Percentiles rank a stretch among this genome's conserved stretches.
These are phyloP conservation scores for Arthrobotrys musiformis DNA, from an alignment of 2,329 filamentous ascomycete species.

Conservation along the genomic window DNA sequence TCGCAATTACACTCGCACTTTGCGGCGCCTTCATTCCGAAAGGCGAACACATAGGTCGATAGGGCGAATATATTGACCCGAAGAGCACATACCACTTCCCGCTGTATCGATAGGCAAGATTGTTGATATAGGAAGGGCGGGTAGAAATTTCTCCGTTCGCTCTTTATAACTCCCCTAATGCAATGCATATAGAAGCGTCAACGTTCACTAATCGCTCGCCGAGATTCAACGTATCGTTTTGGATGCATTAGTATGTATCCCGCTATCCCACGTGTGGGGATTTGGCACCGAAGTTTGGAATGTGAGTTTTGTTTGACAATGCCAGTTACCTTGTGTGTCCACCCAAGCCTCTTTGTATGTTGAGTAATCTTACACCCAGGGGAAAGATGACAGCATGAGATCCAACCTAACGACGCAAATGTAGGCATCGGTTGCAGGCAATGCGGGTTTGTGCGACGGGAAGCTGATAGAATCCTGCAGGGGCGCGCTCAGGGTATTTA, in stretches of 20 bases:
- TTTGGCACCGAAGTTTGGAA: background rate
- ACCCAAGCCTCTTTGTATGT: slow-evolving; percentile 17
- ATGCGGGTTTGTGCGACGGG: slow-evolving; percentile 24
- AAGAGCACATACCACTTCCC: slow-evolving; percentile 3
- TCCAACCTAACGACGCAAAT: background rate
- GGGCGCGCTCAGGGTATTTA: background rate
- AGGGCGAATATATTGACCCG: slow-evolving; percentile 3
- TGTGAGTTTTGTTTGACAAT: slow-evolving; percentile 3
- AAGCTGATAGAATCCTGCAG: slow-evolving; percentile 9
- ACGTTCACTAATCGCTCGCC: slow-evolving; percentile 31
- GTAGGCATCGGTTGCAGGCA: slow-evolving; percentile 2
- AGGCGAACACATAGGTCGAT: background rate
- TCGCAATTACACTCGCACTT: slow-evolving; percentile 12
- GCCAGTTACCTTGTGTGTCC: slow-evolving; percentile 4
- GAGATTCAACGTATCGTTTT: background rate
- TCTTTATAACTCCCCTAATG: no score
- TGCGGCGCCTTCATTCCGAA: slow-evolving; percentile 5
- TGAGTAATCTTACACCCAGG: slow-evolving; percentile 33
- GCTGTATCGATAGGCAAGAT: background rate
- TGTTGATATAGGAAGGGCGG: background rate
- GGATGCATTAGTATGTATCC: background rate
- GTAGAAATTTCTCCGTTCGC: slow-evolving; percentile 10
- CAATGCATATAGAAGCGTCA: background rate
- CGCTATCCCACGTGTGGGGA: slow-evolving; percentile 14
- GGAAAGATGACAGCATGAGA: slow-evolving; percentile 21